These are phyloP conservation scores for Talaromyces sp. DNA, from an alignment of 2,329 filamentous ascomycete species.

Conservation along the genomic window DNA sequence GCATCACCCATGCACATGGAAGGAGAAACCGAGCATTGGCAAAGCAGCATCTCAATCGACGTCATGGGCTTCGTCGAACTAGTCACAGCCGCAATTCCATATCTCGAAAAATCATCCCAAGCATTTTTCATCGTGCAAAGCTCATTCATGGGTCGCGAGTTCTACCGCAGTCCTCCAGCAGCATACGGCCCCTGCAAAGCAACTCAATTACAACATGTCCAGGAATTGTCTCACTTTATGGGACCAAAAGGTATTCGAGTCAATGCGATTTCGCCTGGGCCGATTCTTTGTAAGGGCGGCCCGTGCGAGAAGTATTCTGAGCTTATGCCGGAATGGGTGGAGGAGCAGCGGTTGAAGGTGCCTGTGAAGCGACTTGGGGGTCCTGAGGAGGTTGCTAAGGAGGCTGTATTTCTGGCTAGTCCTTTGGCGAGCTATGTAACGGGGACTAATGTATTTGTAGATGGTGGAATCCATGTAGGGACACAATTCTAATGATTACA, in stretches of 20 bases:
- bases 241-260: constrained; percentile 29
- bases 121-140: constrained; percentile 25
- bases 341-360: constrained; percentile 24
- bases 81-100: constrained; percentile 21
- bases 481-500: constrained; percentile 17
- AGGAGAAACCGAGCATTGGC: constrained; percentile 22
- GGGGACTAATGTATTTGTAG: constrained; percentile 24
- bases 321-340: constrained; percentile 23
- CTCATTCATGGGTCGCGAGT: constrained; percentile 27
- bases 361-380: constrained; percentile 24
- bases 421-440: constrained; percentile 21
- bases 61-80: constrained; percentile 26
- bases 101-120: constrained; percentile 21
- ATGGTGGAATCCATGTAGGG: constrained; percentile 25
- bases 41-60: constrained; percentile 23
- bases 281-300: constrained; percentile 24
- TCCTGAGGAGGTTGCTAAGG: constrained; percentile 27
- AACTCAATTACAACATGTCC: constrained; percentile 27
- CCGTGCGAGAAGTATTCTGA: constrained; percentile 22
- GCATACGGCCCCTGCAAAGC: constrained; percentile 27
- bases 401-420: constrained; percentile 29
- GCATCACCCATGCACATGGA: constrained; percentile 25
- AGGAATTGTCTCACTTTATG: constrained; percentile 26
- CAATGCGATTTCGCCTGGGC: constrained; percentile 32
- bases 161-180: constrained; percentile 25